Conservation (phyloP, 805 yeast genomes). For the Pichia membranifaciens region DNA sequence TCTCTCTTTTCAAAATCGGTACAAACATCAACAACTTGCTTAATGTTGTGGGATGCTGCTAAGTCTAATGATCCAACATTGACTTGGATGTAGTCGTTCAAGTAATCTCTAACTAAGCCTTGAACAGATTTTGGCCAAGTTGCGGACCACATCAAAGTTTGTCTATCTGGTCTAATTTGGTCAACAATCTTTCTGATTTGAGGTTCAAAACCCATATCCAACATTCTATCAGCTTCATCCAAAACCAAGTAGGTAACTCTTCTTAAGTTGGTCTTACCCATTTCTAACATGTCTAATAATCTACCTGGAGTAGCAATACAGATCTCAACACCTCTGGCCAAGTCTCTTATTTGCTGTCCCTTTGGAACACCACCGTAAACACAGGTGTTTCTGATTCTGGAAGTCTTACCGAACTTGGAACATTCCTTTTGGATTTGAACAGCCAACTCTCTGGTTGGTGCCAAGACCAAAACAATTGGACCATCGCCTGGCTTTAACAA, state of each 20-base stretch:
- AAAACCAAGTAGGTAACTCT: conserved; percentile 95
- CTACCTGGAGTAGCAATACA: conserved; percentile 98
- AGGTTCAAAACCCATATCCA: conserved; percentile 99
- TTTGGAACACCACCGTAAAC: conserved; percentile 99
- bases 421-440: conserved; percentile 97
- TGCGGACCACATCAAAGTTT: conserved; percentile 99
- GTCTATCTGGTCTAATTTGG: conserved; percentile 99
- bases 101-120: conserved; percentile 84
- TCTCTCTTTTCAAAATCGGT: conserved; percentile 94
- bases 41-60: conserved; percentile 94
- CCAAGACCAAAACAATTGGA: conserved; percentile 89
- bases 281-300: conserved; percentile 94
- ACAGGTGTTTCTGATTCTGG: conserved; percentile 94
- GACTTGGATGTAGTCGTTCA: conserved; percentile 91
- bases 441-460: conserved; percentile 98
- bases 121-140: conserved; percentile 99
- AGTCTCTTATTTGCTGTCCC: conserved; percentile 96
- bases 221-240: conserved; percentile 99
- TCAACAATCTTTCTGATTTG: conserved; percentile 94
- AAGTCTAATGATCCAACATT: conserved; percentile 93
- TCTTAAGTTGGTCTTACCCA: conserved; percentile 88
- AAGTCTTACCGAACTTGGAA: conserved; percentile 85
- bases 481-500: conserved; percentile 92
- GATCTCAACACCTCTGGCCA: conserved; percentile 92
- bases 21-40: conserved; percentile 87